These are phyloP conservation scores for Pseudocercospora fijiensis DNA, from an alignment of 2,329 filamentous ascomycete species.

Conservation along the genomic window DNA sequence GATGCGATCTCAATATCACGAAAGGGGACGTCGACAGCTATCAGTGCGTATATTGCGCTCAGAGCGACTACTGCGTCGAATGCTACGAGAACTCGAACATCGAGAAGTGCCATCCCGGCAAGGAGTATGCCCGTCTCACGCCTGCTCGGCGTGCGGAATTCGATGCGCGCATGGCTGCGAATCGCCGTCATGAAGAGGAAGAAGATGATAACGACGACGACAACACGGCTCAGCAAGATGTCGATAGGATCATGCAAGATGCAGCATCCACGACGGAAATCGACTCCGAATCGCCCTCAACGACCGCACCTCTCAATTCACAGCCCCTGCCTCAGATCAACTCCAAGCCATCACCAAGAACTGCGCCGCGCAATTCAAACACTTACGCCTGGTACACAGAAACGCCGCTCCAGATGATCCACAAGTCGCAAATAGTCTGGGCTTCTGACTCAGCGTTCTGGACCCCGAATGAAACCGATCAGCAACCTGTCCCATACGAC, in stretches of 20 bases:
- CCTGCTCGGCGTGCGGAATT: background rate
- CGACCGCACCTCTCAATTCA: background rate
- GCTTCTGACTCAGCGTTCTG: background rate
- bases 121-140: background rate
- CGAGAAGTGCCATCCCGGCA: background rate
- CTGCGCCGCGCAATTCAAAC: background rate
- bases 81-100: background rate
- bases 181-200: background rate
- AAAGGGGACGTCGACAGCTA: background rate
- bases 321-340: no score
- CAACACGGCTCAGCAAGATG: background rate
- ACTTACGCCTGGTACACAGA: background rate
- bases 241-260: background rate
- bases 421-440: background rate
- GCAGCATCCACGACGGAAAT: background rate
- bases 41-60: background rate
- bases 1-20: background rate
- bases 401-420: background rate
- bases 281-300: background rate
- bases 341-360: background rate
- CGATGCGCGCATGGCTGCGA: background rate
- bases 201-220: background rate
- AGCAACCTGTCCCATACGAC: background rate
- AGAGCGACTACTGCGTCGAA: background rate
- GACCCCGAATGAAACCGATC: background rate